Base-by-base conservation (phyloP, 164 flowering plant genomes). In the Paratinospora sagittata region DNA sequence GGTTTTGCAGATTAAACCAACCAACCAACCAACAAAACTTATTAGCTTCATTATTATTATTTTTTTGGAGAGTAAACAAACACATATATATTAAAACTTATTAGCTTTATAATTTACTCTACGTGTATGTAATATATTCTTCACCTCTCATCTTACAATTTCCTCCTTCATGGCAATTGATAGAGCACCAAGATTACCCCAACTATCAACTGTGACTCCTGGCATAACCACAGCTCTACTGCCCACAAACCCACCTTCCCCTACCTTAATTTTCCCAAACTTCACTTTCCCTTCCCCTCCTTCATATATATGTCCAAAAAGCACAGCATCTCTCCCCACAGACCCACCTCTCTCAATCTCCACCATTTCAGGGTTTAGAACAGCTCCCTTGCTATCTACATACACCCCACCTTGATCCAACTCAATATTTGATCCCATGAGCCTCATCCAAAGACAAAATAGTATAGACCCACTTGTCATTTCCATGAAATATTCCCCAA, bases 291-390 rank as follows among this genome's bases (percentile, higher is more conserved):
- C 91, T 34, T 70, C 89, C 67, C 88, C 92, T 11, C 96, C 93
- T 74, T 90, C 96, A 69, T 88, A 88, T 63, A 88, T 82, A 73
- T 90, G 96, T 34, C 96, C 96, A 77, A 90, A 90, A 69, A 90
- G 77, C 75, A 85, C 45, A 5, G 91, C 91, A 36, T 85, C 91
- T 76, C 80, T 86, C 57, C 86, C 96, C 55, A 88, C 84, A 70
- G 85, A 81, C 16, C 93, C 91, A 12, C 86, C 91, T 69, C 78
- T 75, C 70, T 83, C 91, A 47, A 90, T 78, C 78, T 83, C 85
- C 73, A 90, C 87, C 96, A 90, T 87, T 63, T 90, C 96, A n/a
- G 93, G 96, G 77, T 90, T 88, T 80, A 90, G 61, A 17, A 71
- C 9, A 27, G 89, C 91, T 49, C 87, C 91, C 83, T 82, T 84